phyloP scores from a whole-genome alignment of 345 rosid genomes.

The Gossypium arboreum region DNA sequence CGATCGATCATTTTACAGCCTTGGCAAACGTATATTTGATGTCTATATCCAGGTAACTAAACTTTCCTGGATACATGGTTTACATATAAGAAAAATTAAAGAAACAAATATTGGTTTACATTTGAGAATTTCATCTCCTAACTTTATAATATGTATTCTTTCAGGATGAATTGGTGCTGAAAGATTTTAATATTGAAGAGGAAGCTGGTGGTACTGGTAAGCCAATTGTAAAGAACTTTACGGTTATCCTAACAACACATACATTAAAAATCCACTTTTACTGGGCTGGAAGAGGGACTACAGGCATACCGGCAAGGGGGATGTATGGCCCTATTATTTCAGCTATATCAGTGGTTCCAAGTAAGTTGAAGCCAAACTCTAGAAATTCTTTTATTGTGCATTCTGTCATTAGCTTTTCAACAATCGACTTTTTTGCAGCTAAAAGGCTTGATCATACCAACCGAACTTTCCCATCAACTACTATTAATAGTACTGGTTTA shows the following conservation, averaged over 20 bases:
- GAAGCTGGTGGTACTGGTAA: slow-evolving; percentile 58
- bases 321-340: slow-evolving; percentile 73
- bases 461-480: background rate
- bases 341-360: slow-evolving; percentile 61
- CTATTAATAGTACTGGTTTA: background rate
- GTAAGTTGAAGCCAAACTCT: slow-evolving; percentile 32
- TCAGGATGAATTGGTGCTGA: slow-evolving; percentile 50
- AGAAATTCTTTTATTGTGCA: background rate
- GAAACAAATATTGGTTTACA: background rate
- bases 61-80: background rate
- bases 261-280: slow-evolving; percentile 61
- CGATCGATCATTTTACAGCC: slow-evolving; percentile 47
- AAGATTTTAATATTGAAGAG: slow-evolving; percentile 54
- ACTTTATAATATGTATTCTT: background rate
- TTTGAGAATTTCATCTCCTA: background rate
- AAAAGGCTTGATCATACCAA: background rate
- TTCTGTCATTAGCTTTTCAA: background rate
- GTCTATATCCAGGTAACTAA: slow-evolving; percentile 66
- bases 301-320: slow-evolving; percentile 63
- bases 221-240: slow-evolving; percentile 37
- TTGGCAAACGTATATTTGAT: slow-evolving; percentile 73
- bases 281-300: slow-evolving; percentile 83
- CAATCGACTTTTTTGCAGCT: background rate
- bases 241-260: slow-evolving; percentile 26
- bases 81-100: background rate